These are phyloP conservation scores for Sophora flavescens DNA, from an alignment of 306 rosid genomes.

Conservation along the genomic window DNA sequence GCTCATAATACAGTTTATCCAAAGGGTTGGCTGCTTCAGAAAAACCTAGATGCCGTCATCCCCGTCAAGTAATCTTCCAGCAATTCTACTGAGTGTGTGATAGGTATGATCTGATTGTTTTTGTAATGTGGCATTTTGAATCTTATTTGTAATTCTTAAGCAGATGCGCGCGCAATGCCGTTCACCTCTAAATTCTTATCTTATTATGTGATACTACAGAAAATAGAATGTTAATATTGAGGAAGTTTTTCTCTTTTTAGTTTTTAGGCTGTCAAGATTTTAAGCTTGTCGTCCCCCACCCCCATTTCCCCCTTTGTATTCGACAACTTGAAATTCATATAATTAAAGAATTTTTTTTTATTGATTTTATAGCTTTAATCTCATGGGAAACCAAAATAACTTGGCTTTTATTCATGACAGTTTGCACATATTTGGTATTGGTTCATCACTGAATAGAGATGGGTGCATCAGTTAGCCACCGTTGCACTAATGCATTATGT, in stretches of 20 bases:
- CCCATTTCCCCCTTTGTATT: neutral
- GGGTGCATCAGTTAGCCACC: conserved; percentile 45
- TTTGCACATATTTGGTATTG: conserved; percentile 43
- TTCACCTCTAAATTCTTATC: conserved; percentile 35
- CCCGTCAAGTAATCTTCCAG: conserved; percentile 62
- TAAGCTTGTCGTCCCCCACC: neutral
- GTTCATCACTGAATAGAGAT: conserved; percentile 49
- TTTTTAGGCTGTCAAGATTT: conserved; percentile 17
- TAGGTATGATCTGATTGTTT: conserved; percentile 65
- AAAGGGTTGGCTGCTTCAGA: conserved; percentile 83
- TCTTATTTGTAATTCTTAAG: conserved; percentile 43
- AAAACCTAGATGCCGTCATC: conserved; percentile 73
- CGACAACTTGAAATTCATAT: conserved; percentile 36
- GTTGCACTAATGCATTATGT: conserved; percentile 43
- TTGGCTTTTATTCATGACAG: conserved; percentile 52
- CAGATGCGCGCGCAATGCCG: conserved; percentile 25
- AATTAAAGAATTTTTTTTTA: neutral
- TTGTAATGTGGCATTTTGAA: conserved; percentile 38
- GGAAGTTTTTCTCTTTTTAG: conserved; percentile 17
- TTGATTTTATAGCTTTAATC: conserved; percentile 29
- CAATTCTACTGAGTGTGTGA: conserved; percentile 56
- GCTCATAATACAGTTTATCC: conserved; percentile 67
- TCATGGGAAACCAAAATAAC: conserved; percentile 20
- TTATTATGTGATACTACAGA: conserved; percentile 31
- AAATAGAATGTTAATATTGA: conserved; percentile 36